These are phyloP conservation scores for Aschersonia sp. DNA, from an alignment of 2,329 filamentous ascomycete genomes.

Conservation along the genomic window DNA sequence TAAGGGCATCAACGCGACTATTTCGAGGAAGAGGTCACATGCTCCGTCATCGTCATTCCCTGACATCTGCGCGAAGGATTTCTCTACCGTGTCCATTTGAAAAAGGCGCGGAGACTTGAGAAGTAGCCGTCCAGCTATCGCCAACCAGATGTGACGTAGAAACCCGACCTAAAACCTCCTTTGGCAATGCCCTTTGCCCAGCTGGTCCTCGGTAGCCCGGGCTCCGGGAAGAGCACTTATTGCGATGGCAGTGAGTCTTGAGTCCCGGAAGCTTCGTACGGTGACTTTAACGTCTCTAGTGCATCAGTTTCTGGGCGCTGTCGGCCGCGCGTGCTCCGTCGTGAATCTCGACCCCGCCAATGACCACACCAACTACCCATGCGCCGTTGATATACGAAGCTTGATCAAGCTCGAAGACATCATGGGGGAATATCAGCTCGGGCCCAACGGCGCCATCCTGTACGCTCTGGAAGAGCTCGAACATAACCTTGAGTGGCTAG, in stretches of 20 bases:
- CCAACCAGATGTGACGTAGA: not conserved
- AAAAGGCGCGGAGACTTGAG: too few relatives aligned
- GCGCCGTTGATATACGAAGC: constrained; percentile 78
- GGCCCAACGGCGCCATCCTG: constrained; percentile 81
- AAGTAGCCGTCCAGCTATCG: not conserved
- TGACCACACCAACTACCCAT: constrained; percentile 78
- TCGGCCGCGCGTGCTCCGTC: constrained; percentile 85
- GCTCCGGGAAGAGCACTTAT: constrained; percentile 92
- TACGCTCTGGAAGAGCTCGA: constrained; percentile 94
- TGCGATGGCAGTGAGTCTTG: constrained; percentile 69
- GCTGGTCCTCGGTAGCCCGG: constrained; percentile 85
- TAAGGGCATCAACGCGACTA: too few relatives aligned
- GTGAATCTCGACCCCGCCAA: constrained; percentile 97
- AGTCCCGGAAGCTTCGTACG: not conserved
- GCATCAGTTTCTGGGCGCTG: constrained; percentile 94
- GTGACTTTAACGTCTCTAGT: constrained; percentile 29
- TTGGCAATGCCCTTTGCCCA: constrained; percentile 48
- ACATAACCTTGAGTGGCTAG: constrained; percentile 84
- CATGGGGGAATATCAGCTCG: constrained; percentile 80
- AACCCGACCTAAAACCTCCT: not conserved
- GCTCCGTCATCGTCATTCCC: too few relatives aligned
- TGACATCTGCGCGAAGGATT: too few relatives aligned
- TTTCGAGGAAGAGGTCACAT: too few relatives aligned
- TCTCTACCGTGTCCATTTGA: too few relatives aligned
- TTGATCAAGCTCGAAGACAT: constrained; percentile 86